Evolutionary conservation across 495 filamentous ascomycete species (phyloP).

Genomic region (Tetracladium setigerum): DNA sequence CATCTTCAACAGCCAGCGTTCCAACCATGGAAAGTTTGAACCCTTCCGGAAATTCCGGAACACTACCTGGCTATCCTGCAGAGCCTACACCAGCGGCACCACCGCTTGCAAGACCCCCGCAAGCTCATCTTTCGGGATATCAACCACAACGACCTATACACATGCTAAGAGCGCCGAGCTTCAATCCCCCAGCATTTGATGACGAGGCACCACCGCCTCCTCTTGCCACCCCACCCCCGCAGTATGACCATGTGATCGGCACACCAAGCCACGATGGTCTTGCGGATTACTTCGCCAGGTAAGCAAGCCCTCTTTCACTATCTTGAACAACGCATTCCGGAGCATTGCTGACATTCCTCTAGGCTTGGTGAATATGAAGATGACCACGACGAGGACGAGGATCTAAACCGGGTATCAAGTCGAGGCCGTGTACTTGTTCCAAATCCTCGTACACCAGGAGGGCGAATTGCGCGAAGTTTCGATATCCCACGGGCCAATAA

Average conservation of each 20-base stretch:
- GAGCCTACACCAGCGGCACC: conserved; percentile 2
- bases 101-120: conserved; percentile 17
- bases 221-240: conserved; percentile 76
- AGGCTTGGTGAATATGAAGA: conserved; percentile 16
- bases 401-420: conserved; percentile 24
- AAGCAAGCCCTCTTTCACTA: neutral
- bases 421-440: conserved; percentile 44
- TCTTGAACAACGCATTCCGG: neutral
- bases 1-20: conserved; percentile 19
- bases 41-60: neutral
- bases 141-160: conserved; percentile 66
- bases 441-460: conserved; percentile 47
- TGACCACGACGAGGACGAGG: conserved; percentile 28
- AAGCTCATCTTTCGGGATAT: conserved; percentile 20
- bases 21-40: conserved; percentile 12
- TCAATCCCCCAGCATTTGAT: conserved; percentile 86
- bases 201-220: conserved; percentile 81
- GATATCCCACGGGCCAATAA: conserved; percentile 23
- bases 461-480: conserved; percentile 24
- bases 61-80: too few species aligned
- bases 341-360: conserved; percentile 25
- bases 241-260: conserved; percentile 80
- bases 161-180: conserved; percentile 78
- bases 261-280: conserved; percentile 71
- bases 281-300: conserved; percentile 81